A percentile compares a stretch with the other conserved stretches of the same genome.
phyloP scores from a whole-genome alignment of 495 filamentous ascomycete genomes.

The Daldinia childiae region DNA sequence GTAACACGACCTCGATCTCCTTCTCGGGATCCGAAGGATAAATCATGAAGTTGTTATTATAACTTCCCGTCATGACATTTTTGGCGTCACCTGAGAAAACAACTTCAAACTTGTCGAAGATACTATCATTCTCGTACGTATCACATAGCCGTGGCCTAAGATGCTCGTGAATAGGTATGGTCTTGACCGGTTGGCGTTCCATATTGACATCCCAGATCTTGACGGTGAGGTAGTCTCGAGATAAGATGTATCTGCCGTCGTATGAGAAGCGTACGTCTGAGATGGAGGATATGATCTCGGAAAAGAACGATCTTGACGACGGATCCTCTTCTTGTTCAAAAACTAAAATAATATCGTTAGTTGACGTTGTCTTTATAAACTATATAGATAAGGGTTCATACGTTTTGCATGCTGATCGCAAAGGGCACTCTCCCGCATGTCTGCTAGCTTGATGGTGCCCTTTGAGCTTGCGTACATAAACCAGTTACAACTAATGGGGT shows the following conservation, averaged over 20 bases:
- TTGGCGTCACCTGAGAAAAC: constrained; percentile 98
- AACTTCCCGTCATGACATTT: constrained; percentile 99
- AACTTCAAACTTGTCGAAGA: constrained; percentile 99
- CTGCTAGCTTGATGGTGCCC: constrained; percentile 97
- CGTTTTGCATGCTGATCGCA: constrained; percentile 96
- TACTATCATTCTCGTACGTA: constrained; percentile 99
- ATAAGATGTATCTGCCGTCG: constrained; percentile 96
- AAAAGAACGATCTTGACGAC: constrained; percentile 98
- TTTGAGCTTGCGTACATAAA: constrained; percentile 99
- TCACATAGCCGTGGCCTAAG: constrained; percentile 94
- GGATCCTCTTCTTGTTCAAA: constrained; percentile 99
- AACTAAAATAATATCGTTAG: constrained; percentile 63
- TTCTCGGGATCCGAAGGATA: constrained; percentile 95
- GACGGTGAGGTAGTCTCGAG: constrained; percentile 96
- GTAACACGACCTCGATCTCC: constrained; percentile 95
- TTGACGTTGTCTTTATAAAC: not conserved
- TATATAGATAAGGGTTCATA: constrained; percentile 56
- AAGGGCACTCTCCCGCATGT: constrained; percentile 95
- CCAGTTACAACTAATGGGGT: constrained; percentile 97
- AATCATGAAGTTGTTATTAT: constrained; percentile 99
- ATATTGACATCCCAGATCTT: constrained; percentile 99
- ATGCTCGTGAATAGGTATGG: constrained; percentile 98
- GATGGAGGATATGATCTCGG: constrained; percentile 99
- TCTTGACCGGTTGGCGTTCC: constrained; percentile 96
- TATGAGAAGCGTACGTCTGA: constrained; percentile 97